A percentile compares a stretch with the other conserved stretches of the same genome.
phyloP scores from a whole-genome alignment of 108 stramenopile species.

The Cyclotella sp. region DNA sequence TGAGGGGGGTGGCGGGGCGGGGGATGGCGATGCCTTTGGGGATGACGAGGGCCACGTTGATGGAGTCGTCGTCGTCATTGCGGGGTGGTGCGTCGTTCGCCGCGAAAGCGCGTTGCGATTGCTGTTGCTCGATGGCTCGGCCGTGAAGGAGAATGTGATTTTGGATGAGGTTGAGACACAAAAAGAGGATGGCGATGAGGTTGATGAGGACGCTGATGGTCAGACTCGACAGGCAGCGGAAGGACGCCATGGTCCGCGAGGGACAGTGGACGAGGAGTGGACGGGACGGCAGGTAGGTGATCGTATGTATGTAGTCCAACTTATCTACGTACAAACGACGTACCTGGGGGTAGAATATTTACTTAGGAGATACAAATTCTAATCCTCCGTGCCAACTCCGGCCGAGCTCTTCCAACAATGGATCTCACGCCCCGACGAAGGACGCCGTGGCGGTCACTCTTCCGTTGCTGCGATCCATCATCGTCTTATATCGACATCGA shows the following conservation, averaged over 20 bases:
- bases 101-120: background rate
- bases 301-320: no score
- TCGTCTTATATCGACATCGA: background rate
- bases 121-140: conserved; percentile 1
- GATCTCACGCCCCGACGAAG: background rate
- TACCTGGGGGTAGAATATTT: no score
- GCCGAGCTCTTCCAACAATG: no score
- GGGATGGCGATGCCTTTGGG: conserved; percentile 4
- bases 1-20: background rate
- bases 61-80: background rate
- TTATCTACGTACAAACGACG: no score
- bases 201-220: conserved; percentile 30
- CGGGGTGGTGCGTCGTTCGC: background rate
- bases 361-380: no score
- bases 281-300: no score
- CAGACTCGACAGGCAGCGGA: conserved; percentile 20
- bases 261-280: background rate
- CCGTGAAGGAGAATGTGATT: conserved; percentile 26
- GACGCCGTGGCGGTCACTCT: background rate
- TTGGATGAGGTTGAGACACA: conserved; percentile 25
- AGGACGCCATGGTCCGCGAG: conserved; percentile 15
- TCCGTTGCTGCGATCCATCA: background rate
- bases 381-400: no score
- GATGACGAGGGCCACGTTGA: background rate
- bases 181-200: conserved; percentile 25